Base-by-base conservation (phyloP, 164 flowering plant species). In the Paratinospora sagittata region DNA sequence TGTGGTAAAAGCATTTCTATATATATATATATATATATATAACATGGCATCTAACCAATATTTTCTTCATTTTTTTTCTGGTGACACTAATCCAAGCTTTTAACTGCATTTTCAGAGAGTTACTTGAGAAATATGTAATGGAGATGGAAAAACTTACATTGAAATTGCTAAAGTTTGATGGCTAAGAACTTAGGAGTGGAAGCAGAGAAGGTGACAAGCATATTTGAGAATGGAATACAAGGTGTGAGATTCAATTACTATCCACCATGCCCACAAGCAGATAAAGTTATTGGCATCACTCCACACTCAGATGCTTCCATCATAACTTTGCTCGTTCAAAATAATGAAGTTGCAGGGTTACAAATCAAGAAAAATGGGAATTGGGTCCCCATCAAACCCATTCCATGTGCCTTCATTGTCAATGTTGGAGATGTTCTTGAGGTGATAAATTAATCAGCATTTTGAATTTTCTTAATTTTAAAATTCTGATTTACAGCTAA, bases 341-440 rank as follows among this genome's bases (percentile, higher is more conserved):
- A 84, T 16, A 84, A 81, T 66, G 82, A 82, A 7, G 75, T 74
- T 2, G 80, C 81, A 58, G 89, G 89, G 13, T 79, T 85, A 9
- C 85, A 85, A 17, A 75, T 86, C n/a, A 74, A 72, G 41, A 86
- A 84, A 65, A 82, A 86, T 58, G 87, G 84, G 12, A 74, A 21
- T 5, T 86, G 89, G 89, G 62, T 86, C 23, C 79, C 84, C 8
- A 75, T 85, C 41, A 75, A 73, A 26, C 83, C 85, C 0, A 83
- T 79, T 17, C 80, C 76, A 34, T 24, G 76, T 72, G 83, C 84
- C 14, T 82, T 82, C 77, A 8, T 11, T 6, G 69, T 78, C 76
- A 84, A 84, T 45, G 63, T 84, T 72, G 89, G 87, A 24, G 84
- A 84, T 63, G 78, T 78, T 2, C 30, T 81, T 73, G 85, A 84